Conservation (phyloP, 2,329 filamentous ascomycete species). For the Pyricularia sp. region DNA sequence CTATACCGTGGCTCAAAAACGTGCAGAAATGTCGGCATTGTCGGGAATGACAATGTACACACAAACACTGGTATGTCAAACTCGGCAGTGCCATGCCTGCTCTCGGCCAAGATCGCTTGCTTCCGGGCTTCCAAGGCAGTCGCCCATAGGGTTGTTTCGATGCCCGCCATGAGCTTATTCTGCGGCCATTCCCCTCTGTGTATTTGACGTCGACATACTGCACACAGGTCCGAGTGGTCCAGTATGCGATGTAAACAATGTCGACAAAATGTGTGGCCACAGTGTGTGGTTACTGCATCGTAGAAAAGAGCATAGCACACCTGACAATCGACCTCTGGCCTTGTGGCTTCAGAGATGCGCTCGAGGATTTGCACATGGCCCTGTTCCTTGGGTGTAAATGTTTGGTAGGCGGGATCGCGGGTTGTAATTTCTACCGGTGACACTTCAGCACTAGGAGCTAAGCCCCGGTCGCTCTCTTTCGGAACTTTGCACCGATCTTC, state of each 20-base stretch:
- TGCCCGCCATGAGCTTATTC: slow-evolving; percentile 53
- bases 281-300: slow-evolving; percentile 75
- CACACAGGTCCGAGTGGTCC: slow-evolving; percentile 70
- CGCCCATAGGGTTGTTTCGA: slow-evolving; percentile 62
- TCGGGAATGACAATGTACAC: slow-evolving; percentile 72
- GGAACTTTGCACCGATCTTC: slow-evolving; percentile 33
- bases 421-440: neutral
- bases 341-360: slow-evolving; percentile 38
- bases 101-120: slow-evolving; percentile 46
- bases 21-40: slow-evolving; percentile 77
- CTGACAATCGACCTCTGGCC: slow-evolving; percentile 74
- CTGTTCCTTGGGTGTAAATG: neutral
- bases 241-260: slow-evolving; percentile 67
- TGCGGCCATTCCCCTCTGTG: slow-evolving; percentile 31
- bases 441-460: neutral
- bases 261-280: slow-evolving; percentile 84
- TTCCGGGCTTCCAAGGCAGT: slow-evolving; percentile 51
- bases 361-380: slow-evolving; percentile 26
- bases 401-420: neutral
- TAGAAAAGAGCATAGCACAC: slow-evolving; percentile 77
- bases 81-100: slow-evolving; percentile 40
- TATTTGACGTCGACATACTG: slow-evolving; percentile 60
- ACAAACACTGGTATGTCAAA: slow-evolving; percentile 66
- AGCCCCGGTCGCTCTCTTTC: slow-evolving; percentile 33
- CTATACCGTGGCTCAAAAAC: slow-evolving; percentile 91